These are phyloP conservation scores for Extremus antarcticus DNA, from an alignment of 495 filamentous ascomycete species.

Conservation along the genomic window DNA sequence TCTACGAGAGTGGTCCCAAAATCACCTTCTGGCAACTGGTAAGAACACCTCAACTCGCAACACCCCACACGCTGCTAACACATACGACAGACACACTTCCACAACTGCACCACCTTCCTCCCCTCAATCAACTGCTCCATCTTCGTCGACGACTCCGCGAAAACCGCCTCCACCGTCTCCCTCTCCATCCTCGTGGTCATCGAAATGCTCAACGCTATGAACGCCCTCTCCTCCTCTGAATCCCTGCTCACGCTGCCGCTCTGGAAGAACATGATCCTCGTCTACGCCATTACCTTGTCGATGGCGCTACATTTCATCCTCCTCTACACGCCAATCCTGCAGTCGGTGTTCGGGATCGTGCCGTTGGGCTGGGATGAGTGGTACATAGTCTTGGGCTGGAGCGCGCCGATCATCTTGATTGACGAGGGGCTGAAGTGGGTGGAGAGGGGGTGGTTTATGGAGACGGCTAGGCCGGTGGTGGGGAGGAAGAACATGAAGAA, in stretches of 20 bases:
- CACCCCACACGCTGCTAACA: slow-evolving; percentile 1
- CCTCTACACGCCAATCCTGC: slow-evolving; percentile 84
- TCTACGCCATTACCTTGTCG: slow-evolving; percentile 88
- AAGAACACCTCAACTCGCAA: slow-evolving; percentile 21
- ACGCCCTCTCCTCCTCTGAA: slow-evolving; percentile 90
- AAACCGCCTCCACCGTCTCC: slow-evolving; percentile 89
- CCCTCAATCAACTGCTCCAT: slow-evolving; percentile 89
- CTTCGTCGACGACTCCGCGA: slow-evolving; percentile 81
- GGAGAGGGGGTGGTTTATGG: slow-evolving; percentile 52
- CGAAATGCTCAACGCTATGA: slow-evolving; percentile 99
- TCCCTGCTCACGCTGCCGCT: slow-evolving; percentile 86
- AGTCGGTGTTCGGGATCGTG: slow-evolving; percentile 80
- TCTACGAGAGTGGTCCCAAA: slow-evolving; percentile 79
- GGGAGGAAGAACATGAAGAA: slow-evolving; percentile 9
- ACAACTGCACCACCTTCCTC: slow-evolving; percentile 78
- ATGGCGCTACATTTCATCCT: slow-evolving; percentile 94
- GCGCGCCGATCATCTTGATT: slow-evolving; percentile 85
- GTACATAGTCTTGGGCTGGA: slow-evolving; percentile 83
- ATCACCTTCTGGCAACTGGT: slow-evolving; percentile 86
- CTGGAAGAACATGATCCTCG: slow-evolving; percentile 93
- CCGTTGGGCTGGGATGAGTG: slow-evolving; percentile 85
- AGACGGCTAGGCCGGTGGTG: slow-evolving; percentile 5
- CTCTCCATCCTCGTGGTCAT: slow-evolving; percentile 90
- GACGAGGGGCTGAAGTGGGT: slow-evolving; percentile 79
- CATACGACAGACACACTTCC: slow-evolving; percentile 62